Percentiles rank a stretch among this genome's conserved stretches.
Conservation (phyloP, 2,329 filamentous ascomycete genomes). For the Talaromyces atroroseus region DNA sequence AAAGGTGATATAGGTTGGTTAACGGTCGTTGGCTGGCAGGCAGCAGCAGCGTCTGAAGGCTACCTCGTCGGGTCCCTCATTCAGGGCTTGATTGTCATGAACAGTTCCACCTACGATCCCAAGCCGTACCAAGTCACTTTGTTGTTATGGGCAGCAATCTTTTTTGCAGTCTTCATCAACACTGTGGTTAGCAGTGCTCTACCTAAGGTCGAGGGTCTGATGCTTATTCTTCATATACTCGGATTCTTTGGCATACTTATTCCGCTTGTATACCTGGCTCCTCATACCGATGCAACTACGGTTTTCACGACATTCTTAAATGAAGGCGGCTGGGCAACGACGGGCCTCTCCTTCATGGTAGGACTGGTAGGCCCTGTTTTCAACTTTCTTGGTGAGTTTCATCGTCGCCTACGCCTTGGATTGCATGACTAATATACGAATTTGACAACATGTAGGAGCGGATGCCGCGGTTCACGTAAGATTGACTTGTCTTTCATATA, state of each 20-base stretch:
- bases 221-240: constrained; percentile 5
- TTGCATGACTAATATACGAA: constrained; percentile 13
- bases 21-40: constrained; percentile 25
- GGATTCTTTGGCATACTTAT: constrained; percentile 11
- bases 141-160: constrained; percentile 44
- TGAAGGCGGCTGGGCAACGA: constrained; percentile 5
- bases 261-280: constrained; percentile 9
- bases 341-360: constrained; percentile 5
- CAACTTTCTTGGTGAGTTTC: constrained; percentile 14
- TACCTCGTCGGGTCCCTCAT: constrained; percentile 31
- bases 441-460: constrained; percentile 14
- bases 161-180: constrained; percentile 48
- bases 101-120: constrained; percentile 21
- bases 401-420: constrained; percentile 19
- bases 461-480: constrained; percentile 22
- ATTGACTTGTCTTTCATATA: background rate
- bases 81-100: constrained; percentile 17
- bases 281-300: constrained; percentile 11
- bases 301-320: constrained; percentile 5
- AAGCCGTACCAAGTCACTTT: constrained; percentile 40
- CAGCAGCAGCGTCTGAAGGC: constrained; percentile 21
- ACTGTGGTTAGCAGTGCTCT: constrained; percentile 28
- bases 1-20: constrained; percentile 5
- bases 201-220: constrained; percentile 4
- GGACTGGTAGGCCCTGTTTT: background rate